Evolutionary conservation across 139 green algal genomes (phyloP), one percentile per base, ranked within the genome.

Genomic region (Asterochloris sp.): DNA sequence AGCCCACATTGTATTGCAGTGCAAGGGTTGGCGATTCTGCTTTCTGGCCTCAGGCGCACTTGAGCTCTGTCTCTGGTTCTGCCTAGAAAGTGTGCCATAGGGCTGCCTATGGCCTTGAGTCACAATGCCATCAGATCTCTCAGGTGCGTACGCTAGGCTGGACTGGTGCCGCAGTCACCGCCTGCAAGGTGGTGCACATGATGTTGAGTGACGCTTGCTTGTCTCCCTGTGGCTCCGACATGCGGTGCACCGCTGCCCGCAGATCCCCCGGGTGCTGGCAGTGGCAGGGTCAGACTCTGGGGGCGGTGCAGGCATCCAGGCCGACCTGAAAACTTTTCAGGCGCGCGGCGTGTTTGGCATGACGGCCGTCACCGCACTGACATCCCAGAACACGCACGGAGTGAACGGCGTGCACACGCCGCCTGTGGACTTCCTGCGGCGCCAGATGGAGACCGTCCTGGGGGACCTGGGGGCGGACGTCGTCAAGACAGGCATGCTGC

Each of bases 401-500:
- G 96, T 99, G 63, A 78, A 89, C 12, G 90, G 77, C 29, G 89
- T 98, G 64, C 89, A 96, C 76, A 62, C 84, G 1, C 28, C 89
- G 11, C 90, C 93, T 17, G n/a, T 84, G 0, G 87, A 88, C 0
- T 90, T 95, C 28, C 71, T 99, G n/a, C 38, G 60, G 14, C 23
- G 82, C 69, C 96, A 99, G 90, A 93, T 99, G 11, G 87, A 93
- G 74, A 86, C 83, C 47, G 91, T 98, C 24, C 84, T 98, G 61
- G 27, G n/a, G 11, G 96, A 99, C 88, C 90, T 99, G 19, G 91
- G 91, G 15, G 88, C 92, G 0, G 89, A 96, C 81, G 92, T 84
- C 0, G 85, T 99, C 61, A 99, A 99, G 88, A 98, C 94, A 0
- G 96, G 96, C 69, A 99, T 99, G 96, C 92, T 99, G 73, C 91